Evolutionary conservation across 768 basidiomycete species (phyloP), one percentile per base, ranked within the genome.

Genomic region (Leucocoprinus birnbaumii): DNA sequence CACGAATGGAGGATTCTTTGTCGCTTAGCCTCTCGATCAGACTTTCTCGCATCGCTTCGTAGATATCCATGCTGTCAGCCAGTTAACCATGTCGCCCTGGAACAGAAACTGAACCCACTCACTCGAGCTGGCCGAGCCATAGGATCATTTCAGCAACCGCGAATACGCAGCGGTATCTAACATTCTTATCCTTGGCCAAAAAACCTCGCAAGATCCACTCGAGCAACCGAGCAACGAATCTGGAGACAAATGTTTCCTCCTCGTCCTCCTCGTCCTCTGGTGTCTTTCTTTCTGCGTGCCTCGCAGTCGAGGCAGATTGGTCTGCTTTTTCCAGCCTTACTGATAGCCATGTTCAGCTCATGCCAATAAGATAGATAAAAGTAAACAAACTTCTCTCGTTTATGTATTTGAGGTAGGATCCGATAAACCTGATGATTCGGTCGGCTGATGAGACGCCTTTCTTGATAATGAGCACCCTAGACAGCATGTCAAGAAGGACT

Each of bases 71-170:
- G 59, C 95, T 98, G 64, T 3, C 31, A 43, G 44, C 8, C 6
- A 18, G 49, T 57, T n/a, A 51, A 24, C 16, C 44, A 40, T n/a
- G 58, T 31, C 31, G 16, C 18, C 27, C 19, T 8, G 48, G 24
- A 16, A 24, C 13, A 26, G 42, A 7, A n/a, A 50, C 41, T 2
- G 26, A 53, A 21, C 43, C 8, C 4, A 80, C 89, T 61, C 66
- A 89, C 94, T 97, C 94, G 45, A 98, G 82, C 73, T 94, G 90
- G 1, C 92, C 92, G 2, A 97, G 75, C 59, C 86, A 84, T 2
- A 84, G 78, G 44, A 98, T 87, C 78, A 94, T 85, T 62, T 93
- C 87, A 0, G 90, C 86, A n/a, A 95, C 83, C 19, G 91, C 71
- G 51, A 90, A 88, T 0, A 92, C 79, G 47, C 83, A 84, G 26